Evolutionary conservation across 2,329 filamentous ascomycete species (phyloP), one percentile per base, ranked within the genome.

Genomic region (Stagonosporopsis vannaccii): DNA sequence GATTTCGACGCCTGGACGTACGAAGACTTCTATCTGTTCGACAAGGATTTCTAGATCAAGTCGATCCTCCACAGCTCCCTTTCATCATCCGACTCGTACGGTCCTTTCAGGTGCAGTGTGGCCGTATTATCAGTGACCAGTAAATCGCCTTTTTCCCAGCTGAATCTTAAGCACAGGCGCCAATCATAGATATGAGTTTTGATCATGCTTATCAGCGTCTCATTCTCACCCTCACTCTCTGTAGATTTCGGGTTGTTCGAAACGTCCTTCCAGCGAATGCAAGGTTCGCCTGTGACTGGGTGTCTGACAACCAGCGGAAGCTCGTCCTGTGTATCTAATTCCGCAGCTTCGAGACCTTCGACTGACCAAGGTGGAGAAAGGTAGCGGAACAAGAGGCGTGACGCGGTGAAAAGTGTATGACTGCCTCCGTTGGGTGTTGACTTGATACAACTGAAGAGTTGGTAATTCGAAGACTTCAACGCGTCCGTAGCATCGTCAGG

Each of bases 131-230:
- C 84, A 56, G 74, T 84, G 5, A 86, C 68, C 1, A 86, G 58
- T 33, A 86, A 41, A 62, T 86, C 84, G 0, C 84, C 83, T 69
- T 82, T 79, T 48, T 85, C 78, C 83, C 84, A 86, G 5, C 75
- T 67, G 51, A 84, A 81, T 50, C 81, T 80, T 33, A 83, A 75
- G 7, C 79, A 80, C 0, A 84, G 79, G 0, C 83, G 75, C 5
- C 80, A 75, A 59, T 85, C 83, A 51, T 84, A 81, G 1, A 83
- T 23, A 28, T 66, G 0, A 81, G 67, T 0, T 47, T 81, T 76
- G 2, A 85, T 64, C 0, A 76, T 62, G 2, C 76, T 71, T 23
- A 81, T 66, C 1, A 75, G 62, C 0, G 62, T 54, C 33, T 75
- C 73, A n/a, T 78, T 75, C 0, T 67, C 72, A 46, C 70, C 72